A percentile compares a stretch with the other conserved stretches of the same genome.
Conservation (phyloP, 177 flowering plant species). For the Telopea speciosissima region DNA sequence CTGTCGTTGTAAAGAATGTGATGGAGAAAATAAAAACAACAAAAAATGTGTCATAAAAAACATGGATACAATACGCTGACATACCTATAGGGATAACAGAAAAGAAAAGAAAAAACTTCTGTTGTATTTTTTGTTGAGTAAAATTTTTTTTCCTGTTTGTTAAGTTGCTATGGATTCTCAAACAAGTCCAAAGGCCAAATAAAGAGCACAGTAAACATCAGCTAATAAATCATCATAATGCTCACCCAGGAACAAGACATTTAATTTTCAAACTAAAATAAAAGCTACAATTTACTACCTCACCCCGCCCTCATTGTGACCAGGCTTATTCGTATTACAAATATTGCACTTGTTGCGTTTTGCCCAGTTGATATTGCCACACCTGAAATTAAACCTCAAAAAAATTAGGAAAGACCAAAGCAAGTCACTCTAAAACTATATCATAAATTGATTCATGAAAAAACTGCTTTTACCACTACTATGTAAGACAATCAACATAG, state of each 20-base stretch:
- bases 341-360: constrained; percentile 91
- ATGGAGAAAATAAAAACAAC: no score
- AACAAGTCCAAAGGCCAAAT: neutral
- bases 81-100: no score
- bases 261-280: neutral
- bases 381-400: constrained; percentile 42
- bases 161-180: no score
- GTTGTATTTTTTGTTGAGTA: no score
- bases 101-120: no score
- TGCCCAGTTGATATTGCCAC: constrained; percentile 97
- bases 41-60: no score
- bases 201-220: neutral
- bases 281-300: constrained; percentile 44
- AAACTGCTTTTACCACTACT: neutral
- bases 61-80: no score
- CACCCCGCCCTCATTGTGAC: constrained; percentile 85
- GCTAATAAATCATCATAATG: neutral
- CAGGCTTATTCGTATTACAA: constrained; percentile 96
- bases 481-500: neutral
- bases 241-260: neutral
- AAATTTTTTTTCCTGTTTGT: no score
- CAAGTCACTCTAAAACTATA: neutral
- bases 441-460: neutral
- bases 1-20: no score
- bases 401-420: neutral